Conservation (phyloP, 306 rosid species). For the Arachis hypogaea region DNA sequence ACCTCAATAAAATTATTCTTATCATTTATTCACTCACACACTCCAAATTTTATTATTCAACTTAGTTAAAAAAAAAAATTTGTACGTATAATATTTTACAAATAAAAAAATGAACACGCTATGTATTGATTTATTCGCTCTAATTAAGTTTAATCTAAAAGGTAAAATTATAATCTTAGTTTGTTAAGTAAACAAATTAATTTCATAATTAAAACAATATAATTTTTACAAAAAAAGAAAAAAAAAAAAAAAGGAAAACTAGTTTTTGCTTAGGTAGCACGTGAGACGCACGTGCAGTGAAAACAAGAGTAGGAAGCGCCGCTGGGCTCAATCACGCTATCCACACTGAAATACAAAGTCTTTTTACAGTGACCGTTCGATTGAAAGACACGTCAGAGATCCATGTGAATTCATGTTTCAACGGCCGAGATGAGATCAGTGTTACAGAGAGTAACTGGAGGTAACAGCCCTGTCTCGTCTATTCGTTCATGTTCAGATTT, state of each 20-base stretch:
- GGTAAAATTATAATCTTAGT: too few species aligned
- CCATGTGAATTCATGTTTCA: conserved; percentile 50
- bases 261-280: conserved; percentile 40
- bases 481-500: conserved; percentile 40
- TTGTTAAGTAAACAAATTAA: too few species aligned
- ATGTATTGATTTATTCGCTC: too few species aligned
- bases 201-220: too few species aligned
- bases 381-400: conserved; percentile 60
- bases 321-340: conserved; percentile 47
- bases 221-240: too few species aligned
- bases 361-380: conserved; percentile 54
- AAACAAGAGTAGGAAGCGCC: conserved; percentile 55
- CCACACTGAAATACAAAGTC: conserved; percentile 42
- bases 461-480: conserved; percentile 45
- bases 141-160: too few species aligned
- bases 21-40: too few species aligned
- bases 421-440: conserved; percentile 74
- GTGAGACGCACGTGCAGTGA: conserved; percentile 62
- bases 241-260: conserved; percentile 19
- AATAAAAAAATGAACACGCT: background rate
- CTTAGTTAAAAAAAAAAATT: too few species aligned
- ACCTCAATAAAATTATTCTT: too few species aligned
- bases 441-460: conserved; percentile 69
- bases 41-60: too few species aligned
- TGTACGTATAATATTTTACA: background rate